phyloP scores from a whole-genome alignment of 768 basidiomycete genomes.

The Podaxis pistillaris region DNA sequence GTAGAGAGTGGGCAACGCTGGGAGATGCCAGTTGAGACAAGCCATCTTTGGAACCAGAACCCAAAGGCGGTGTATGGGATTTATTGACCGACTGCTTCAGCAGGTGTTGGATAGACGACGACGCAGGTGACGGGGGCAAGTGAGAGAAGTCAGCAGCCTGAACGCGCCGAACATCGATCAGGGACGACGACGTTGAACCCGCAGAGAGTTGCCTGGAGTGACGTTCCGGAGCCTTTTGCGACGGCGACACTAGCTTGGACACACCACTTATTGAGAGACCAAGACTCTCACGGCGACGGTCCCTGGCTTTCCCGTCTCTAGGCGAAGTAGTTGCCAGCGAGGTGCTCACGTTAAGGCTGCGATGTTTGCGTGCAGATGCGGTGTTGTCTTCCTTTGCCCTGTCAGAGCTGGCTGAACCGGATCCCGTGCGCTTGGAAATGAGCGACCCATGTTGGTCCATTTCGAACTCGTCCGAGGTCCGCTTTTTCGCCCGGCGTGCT shows the following conservation, averaged over 20 bases:
- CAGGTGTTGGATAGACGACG: constrained; percentile 86
- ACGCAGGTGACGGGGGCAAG: constrained; percentile 87
- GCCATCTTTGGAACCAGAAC: constrained; percentile 43
- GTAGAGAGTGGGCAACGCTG: constrained; percentile 79
- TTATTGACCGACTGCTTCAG: constrained; percentile 53
- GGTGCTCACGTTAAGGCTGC: constrained; percentile 62
- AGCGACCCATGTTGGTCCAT: constrained; percentile 67
- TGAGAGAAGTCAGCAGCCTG: constrained; percentile 83
- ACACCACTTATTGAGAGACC: constrained; percentile 40
- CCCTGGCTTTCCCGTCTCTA: constrained; percentile 48
- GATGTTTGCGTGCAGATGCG: constrained; percentile 57
- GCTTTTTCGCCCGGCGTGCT: constrained; percentile 62
- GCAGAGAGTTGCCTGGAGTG: constrained; percentile 70
- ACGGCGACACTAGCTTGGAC: constrained; percentile 30
- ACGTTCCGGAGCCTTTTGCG: constrained; percentile 32
- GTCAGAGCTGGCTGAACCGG: constrained; percentile 35
- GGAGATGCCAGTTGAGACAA: constrained; percentile 44
- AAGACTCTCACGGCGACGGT: constrained; percentile 54
- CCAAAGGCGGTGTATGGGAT: constrained; percentile 36
- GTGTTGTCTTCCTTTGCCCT: constrained; percentile 52
- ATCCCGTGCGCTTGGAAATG: constrained; percentile 46
- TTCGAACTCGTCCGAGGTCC: constrained; percentile 82
- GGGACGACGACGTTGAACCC: constrained; percentile 65
- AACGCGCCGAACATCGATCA: constrained; percentile 59
- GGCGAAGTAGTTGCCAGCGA: constrained; percentile 31